Evolutionary conservation across 2,329 filamentous ascomycete species (phyloP), one percentile per base, ranked within the genome.

Genomic region (Colletotrichum gloeosporioides): DNA sequence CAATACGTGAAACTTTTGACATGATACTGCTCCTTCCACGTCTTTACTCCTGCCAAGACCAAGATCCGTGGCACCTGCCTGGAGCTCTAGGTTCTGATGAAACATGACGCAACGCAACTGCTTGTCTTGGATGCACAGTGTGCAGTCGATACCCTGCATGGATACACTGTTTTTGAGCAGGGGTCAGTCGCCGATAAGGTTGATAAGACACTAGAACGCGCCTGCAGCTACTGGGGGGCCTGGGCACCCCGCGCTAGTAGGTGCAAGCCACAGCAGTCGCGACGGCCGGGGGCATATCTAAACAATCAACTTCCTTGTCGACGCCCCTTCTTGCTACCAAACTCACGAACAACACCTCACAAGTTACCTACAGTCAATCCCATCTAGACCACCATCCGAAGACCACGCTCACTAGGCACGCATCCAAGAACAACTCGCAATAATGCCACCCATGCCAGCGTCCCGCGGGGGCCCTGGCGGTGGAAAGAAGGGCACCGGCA

Each of bases 401-500:
- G 10, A 53, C 44, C 10, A 22, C n/a, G 9, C 31, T 32, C 61
- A 6, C 6, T 16, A 36, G n/a, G 12, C 13, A 32, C 22, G 8
- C 8, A 25, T 10, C 13, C 44, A 81, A 8, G 2, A 83, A 84
- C 81, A 80, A 82, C 10, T 18, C 15, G 10, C 22, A 8, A 62
- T 15, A 16, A 59, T 62, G 59, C 59, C 59, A 15, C 81, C 82
- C 0, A 81, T 80, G 0, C 69, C 79, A 2, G 69, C 81, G 0
- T 71, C 73, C 8, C 81, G 84, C 3, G 85, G 85, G 1, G 84
- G 85, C 0, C 83, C 83, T 3, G 72, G 73, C 15, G 74, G 62
- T 5, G 31, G 74, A 1, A 80, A 81, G 61, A 78, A 73, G 15
- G 79, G 80, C 0, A 70, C 29, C 4, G 74, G 66, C 7, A 73